These are phyloP conservation scores for Adansonia madagascariensis DNA, from an alignment of 441 rosid species.

Conservation along the genomic window DNA sequence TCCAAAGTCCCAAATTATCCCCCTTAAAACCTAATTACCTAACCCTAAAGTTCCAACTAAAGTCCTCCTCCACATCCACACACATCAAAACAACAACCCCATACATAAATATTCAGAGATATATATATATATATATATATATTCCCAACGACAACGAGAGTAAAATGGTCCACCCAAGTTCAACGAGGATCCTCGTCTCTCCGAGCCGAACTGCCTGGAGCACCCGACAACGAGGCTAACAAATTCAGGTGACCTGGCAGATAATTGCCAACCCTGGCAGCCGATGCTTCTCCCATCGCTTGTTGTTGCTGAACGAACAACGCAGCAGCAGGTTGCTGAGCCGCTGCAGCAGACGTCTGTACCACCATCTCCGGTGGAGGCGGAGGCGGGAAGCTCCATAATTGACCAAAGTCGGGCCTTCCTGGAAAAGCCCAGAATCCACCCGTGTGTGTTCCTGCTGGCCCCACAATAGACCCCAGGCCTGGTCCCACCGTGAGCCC, in stretches of 20 bases:
- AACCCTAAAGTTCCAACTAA: slow-evolving; percentile 36
- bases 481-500: slow-evolving; percentile 41
- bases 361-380: slow-evolving; percentile 61
- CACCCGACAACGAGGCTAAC: slow-evolving; percentile 86
- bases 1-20: slow-evolving; percentile 27
- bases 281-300: slow-evolving; percentile 90
- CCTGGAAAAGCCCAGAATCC: slow-evolving; percentile 89
- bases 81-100: slow-evolving; percentile 30
- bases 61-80: slow-evolving; percentile 45
- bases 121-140: slow-evolving; percentile 34
- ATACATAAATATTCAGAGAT: slow-evolving; percentile 35
- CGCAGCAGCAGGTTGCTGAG: slow-evolving; percentile 58
- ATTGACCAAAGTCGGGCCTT: slow-evolving; percentile 66
- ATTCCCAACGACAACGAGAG: slow-evolving; percentile 24
- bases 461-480: slow-evolving; percentile 7
- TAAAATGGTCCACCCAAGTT: slow-evolving; percentile 28
- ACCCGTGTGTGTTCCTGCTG: slow-evolving; percentile 35
- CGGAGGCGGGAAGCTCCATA: slow-evolving; percentile 72
- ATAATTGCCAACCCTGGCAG: slow-evolving; percentile 87
- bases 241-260: slow-evolving; percentile 91
- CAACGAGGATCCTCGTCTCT: slow-evolving; percentile 81
- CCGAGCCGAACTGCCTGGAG: slow-evolving; percentile 66
- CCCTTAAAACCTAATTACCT: slow-evolving; percentile 33
- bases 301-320: slow-evolving; percentile 74
- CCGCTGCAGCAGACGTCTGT: slow-evolving; percentile 41